Base-by-base conservation (phyloP, 345 rosid genomes). In the Physaria fendleri region DNA sequence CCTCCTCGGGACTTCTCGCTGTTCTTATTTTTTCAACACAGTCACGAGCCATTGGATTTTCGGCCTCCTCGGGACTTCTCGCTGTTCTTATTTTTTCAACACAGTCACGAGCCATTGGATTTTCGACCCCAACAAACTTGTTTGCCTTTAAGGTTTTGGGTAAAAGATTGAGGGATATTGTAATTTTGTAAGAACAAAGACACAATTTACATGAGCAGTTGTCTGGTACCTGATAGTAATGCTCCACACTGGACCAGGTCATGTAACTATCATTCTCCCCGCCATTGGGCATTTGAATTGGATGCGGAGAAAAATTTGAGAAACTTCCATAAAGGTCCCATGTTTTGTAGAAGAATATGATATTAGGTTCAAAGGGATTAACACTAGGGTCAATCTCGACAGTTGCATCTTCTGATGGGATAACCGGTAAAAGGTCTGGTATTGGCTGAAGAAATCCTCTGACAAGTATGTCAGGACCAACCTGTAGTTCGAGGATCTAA, bases 251-350 rank as follows among this genome's bases (percentile, higher is more conserved):
- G 13, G 84, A 68, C 98, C 98, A 88, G 37, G 83, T 81, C 55
- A 35, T 66, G 66, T 79, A 82, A 40, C 70, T 64, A 59, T 85
- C 87, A 43, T 64, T 59, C 6, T 52, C 55, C 16, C 22, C 23
- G 2, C 39, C 75, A 46, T 71, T 79, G 0, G 76, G 83, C 93
- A 88, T 86, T 69, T 78, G 82, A 62, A 92, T 80, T 56, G 88
- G 77, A 75, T 88, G 98, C 13, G 88, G 90, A 56, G 95, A 92
- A 74, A 85, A 92, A 63, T 86, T 92, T 4, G 96, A 88, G 73
- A 92, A 86, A 56, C 90, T 85, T 50, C 98, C 96, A 71, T 78
- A 92, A 45, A 79, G 95, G 77, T 92, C 98, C 98, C 96, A 92
- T 34, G 96, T 74, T 63, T 92, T 88, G 53, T 86, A 88, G 78